Percentiles rank a stretch among this genome's conserved stretches.
Evolutionary conservation across 345 rosid species (phyloP).

Genomic region (Bruguiera sexangula): DNA sequence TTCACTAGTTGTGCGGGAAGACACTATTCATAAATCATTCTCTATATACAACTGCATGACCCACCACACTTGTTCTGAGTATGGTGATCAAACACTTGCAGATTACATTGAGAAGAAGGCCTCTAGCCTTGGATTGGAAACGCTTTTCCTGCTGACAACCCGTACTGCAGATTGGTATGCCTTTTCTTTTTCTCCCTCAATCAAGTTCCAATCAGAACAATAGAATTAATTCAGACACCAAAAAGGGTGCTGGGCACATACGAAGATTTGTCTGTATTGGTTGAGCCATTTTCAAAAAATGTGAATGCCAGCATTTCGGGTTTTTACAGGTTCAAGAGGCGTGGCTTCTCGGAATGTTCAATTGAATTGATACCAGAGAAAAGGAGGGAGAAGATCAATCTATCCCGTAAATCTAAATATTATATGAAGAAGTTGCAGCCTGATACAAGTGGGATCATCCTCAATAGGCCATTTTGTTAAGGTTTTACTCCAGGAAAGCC

Average conservation of each 20-base stretch:
- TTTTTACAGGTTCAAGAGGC: slow-evolving; percentile 63
- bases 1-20: no score
- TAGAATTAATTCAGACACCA: background rate
- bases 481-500: no score
- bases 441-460: slow-evolving; percentile 64
- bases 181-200: background rate
- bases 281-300: background rate
- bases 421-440: slow-evolving; percentile 75
- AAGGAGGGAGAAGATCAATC: slow-evolving; percentile 70
- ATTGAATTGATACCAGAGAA: slow-evolving; percentile 62
- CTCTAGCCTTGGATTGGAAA: slow-evolving; percentile 58
- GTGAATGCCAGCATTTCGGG: background rate
- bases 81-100: slow-evolving; percentile 29
- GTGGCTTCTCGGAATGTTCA: slow-evolving; percentile 74
- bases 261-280: no score
- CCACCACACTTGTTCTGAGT: background rate
- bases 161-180: slow-evolving; percentile 87
- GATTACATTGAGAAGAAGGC: slow-evolving; percentile 93
- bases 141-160: slow-evolving; percentile 78
- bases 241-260: no score
- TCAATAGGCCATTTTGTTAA: slow-evolving; percentile 27
- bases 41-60: background rate
- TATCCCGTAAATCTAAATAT: slow-evolving; percentile 75
- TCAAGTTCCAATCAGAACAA: background rate
- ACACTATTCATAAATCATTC: background rate